phyloP scores from a whole-genome alignment of 2,329 filamentous ascomycete species.

The Xylaria hypoxylon region DNA sequence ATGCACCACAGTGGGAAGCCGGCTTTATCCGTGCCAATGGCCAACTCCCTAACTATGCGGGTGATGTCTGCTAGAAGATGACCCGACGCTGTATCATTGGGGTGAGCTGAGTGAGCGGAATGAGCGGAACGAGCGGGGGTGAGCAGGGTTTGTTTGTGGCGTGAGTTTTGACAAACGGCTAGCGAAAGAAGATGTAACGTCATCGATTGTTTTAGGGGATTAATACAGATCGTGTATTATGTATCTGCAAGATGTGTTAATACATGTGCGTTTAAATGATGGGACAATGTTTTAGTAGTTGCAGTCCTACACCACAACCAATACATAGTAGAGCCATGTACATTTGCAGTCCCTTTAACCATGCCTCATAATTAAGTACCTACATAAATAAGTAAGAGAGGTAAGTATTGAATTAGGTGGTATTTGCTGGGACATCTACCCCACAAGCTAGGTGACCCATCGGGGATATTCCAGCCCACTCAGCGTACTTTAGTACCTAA shows the following conservation, averaged over 20 bases:
- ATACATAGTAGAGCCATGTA: no score
- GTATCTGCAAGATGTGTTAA: background rate
- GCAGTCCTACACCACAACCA: no score
- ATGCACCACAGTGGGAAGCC: conserved; percentile 53
- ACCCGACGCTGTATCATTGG: background rate
- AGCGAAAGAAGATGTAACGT: conserved; percentile 6
- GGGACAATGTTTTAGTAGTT: no score
- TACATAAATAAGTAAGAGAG: no score
- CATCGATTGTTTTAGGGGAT: background rate
- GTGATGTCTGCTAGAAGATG: conserved; percentile 51
- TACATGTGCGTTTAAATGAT: no score
- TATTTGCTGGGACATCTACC: no score
- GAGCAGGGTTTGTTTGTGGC: background rate
- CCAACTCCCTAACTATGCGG: conserved; percentile 47
- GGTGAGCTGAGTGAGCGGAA: background rate
- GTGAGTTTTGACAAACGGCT: background rate
- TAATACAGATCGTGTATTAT: background rate
- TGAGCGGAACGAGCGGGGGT: conserved; percentile 11
- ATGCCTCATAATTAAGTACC: no score
- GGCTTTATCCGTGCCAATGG: conserved; percentile 50
- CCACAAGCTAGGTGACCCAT: no score
- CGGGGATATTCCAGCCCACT: background rate
- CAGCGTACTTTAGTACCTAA: no score
- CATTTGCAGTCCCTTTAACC: background rate
- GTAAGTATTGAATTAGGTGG: no score